These are phyloP conservation scores for Ricinus communis DNA, from an alignment of 345 rosid species.

Conservation along the genomic window DNA sequence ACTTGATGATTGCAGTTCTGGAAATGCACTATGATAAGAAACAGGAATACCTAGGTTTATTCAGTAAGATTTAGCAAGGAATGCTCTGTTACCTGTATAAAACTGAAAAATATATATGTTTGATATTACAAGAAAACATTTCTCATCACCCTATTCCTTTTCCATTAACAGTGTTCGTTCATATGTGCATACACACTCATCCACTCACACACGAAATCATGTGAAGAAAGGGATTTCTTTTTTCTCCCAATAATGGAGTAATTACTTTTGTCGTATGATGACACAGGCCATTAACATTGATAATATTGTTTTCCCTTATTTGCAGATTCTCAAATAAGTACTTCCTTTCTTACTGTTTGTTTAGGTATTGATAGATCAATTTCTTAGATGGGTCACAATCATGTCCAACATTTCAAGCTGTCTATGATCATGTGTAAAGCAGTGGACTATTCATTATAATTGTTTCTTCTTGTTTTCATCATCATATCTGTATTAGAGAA, in stretches of 20 bases:
- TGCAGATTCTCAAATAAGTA: not conserved
- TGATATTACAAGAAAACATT: not conserved
- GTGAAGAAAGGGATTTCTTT: not conserved
- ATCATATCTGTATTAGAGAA: too few relatives aligned
- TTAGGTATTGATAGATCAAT: slow-evolving; percentile 10
- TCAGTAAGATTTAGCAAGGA: not conserved
- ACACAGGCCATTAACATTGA: not conserved
- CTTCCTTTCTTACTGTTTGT: not conserved
- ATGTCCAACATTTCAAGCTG: not conserved
- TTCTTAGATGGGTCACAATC: not conserved
- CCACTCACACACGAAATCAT: too few relatives aligned
- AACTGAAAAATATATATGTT: too few relatives aligned
- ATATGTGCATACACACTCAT: not conserved
- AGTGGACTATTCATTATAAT: too few relatives aligned
- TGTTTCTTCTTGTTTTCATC: too few relatives aligned
- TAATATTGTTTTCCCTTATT: not conserved
- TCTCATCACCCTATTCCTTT: not conserved
- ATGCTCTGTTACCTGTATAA: not conserved
- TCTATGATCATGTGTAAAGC: not conserved
- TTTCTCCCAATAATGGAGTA: not conserved
- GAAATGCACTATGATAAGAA: not conserved
- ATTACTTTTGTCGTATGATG: not conserved
- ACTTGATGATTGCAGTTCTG: not conserved
- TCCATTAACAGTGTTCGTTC: not conserved
- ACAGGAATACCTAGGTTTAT: not conserved